Evolutionary conservation across 352 stramenopile species (phyloP), one percentile per base, ranked within the genome.

Genomic region (Phytophthora pistaciae): DNA sequence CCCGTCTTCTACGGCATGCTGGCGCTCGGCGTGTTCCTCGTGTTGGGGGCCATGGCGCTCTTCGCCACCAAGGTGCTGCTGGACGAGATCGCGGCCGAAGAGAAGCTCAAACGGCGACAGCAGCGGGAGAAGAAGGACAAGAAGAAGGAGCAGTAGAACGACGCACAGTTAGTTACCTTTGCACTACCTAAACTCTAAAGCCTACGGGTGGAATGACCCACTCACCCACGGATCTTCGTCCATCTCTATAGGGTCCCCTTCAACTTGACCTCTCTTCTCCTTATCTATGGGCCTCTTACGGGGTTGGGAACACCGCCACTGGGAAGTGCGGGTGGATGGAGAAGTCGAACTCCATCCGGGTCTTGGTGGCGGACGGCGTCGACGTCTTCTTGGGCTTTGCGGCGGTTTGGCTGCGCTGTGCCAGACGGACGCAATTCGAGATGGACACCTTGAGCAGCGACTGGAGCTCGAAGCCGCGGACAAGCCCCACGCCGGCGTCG

Each of bases 241-340:
- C 29, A 33, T 33, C 29, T 33, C 29, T 33, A 33, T 33, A 10
- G 29, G 29, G 4, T 18, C 5, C 16, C 6, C 38, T 44, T 44
- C 38, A 44, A 44, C 38, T n/a, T 44, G 38, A 44, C 16, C 38
- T 44, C 38, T n/a, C 36, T 42, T 31, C 40, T 13, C 55, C 48
- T 56, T 52, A 11, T 75, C 46, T 70, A 66, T 60, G 57, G 25
- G 10, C 11, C 13, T 44, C 59, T 54, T 77, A 68, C 27, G 27
- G 56, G 42, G 69, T 60, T 5, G 66, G 57, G 57, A 92, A 88
- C n/a, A 71, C 48, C 14, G 91, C 68, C 13, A 92, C 75, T 0
- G 87, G 84, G 62, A 92, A 94, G 53, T 93, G 85, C 27, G 85
- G 84, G 60, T 94, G 87, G 53, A 80, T 74, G 25, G 81, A 79